phyloP scores from a whole-genome alignment of 179 eudicot genomes.

The Monotropa hypopitys region DNA sequence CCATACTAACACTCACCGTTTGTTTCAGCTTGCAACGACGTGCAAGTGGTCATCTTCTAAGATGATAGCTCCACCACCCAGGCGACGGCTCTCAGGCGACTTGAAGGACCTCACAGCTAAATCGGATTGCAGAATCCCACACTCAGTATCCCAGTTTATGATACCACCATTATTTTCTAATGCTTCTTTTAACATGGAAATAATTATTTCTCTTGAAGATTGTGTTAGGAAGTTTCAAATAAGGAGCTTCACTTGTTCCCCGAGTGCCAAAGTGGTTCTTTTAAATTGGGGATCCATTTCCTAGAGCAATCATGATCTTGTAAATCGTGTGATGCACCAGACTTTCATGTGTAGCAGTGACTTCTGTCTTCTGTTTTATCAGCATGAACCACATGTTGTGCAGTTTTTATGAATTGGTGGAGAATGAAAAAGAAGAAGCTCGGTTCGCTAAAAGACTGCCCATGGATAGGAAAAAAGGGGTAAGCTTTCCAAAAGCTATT shows the following conservation, averaged over 20 bases:
- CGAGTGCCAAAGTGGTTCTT: not conserved
- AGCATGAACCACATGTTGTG: not conserved
- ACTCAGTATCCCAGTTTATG: not conserved
- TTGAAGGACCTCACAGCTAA: no score
- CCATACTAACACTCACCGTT: no score
- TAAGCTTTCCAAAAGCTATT: no score
- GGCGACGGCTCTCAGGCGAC: no score
- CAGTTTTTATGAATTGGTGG: no score
- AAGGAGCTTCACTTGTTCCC: not conserved
- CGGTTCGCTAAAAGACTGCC: no score
- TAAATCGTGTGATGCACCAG: not conserved
- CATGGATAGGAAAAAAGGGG: no score
- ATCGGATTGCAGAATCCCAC: no score
- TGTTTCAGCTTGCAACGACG: no score
- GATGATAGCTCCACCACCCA: no score
- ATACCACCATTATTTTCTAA: not conserved
- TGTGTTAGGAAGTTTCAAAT: not conserved
- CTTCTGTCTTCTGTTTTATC: not conserved
- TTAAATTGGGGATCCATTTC: not conserved
- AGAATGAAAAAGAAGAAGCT: no score
- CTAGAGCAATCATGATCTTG: not conserved
- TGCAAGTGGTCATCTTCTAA: no score
- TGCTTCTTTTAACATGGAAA: not conserved
- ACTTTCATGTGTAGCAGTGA: not conserved
- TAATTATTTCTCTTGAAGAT: not conserved